Evolutionary conservation across 805 yeast genomes (phyloP).

Genomic region (Debaryomyces prosopidis): DNA sequence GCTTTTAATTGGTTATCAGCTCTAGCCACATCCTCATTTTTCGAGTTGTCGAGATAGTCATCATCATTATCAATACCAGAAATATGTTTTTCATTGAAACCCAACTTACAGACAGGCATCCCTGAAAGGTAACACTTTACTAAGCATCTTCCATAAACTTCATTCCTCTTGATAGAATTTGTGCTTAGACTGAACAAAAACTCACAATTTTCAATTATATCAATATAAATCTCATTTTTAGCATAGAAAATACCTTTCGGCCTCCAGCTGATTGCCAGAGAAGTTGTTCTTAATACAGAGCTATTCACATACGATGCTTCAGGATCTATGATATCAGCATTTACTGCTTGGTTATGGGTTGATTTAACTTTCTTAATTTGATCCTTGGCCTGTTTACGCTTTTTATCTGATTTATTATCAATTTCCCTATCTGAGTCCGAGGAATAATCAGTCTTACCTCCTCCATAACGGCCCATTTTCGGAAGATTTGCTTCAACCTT

Average conservation of each 20-base stretch:
- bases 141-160: conserved; percentile 32
- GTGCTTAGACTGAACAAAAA: conserved; percentile 35
- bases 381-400: conserved; percentile 11
- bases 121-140: conserved; percentile 44
- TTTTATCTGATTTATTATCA: conserved; percentile 1
- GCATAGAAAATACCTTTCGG: conserved; percentile 47
- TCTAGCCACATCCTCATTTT: background rate
- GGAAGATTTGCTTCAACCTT: conserved; percentile 49
- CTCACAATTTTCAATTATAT: conserved; percentile 39
- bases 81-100: conserved; percentile 41
- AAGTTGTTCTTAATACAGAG: conserved; percentile 72
- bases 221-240: conserved; percentile 45
- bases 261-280: conserved; percentile 53
- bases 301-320: conserved; percentile 49
- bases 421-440: conserved; percentile 9
- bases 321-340: conserved; percentile 27
- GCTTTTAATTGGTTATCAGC: conserved; percentile 11
- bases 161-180: conserved; percentile 28
- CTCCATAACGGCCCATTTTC: conserved; percentile 3
- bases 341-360: conserved; percentile 39
- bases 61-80: conserved; percentile 31
- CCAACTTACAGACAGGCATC: conserved; percentile 43
- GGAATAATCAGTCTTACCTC: conserved; percentile 9
- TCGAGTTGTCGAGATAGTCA: conserved; percentile 1
- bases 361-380: conserved; percentile 26